phyloP scores from a whole-genome alignment of 495 filamentous ascomycete species.

The Neurospora sp. region DNA sequence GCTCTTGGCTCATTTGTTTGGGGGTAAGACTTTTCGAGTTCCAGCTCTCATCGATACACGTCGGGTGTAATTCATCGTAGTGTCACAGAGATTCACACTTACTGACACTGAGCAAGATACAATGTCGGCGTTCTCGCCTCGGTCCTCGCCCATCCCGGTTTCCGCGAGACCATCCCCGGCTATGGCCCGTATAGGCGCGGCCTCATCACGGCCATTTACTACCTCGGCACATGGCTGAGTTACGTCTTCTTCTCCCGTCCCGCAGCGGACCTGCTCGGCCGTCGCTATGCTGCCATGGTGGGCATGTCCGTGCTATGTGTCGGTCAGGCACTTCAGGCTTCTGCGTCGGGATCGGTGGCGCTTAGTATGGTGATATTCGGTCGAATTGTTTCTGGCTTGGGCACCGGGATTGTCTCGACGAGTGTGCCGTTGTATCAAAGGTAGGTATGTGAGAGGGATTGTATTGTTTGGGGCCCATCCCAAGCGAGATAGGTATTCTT shows the following conservation, averaged over 20 bases:
- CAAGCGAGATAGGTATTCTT: neutral
- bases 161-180: constrained; percentile 31
- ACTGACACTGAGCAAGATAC: constrained; percentile 29
- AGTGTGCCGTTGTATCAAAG: constrained; percentile 49
- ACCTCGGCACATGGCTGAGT: constrained; percentile 44
- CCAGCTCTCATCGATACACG: neutral
- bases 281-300: constrained; percentile 37
- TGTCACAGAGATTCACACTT: neutral
- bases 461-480: neutral
- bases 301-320: constrained; percentile 36
- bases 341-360: constrained; percentile 29
- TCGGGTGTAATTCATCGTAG: neutral
- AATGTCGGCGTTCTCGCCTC: constrained; percentile 48
- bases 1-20: constrained; percentile 49
- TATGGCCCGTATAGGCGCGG: constrained; percentile 35
- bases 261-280: constrained; percentile 36
- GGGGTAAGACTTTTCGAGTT: constrained; percentile 32
- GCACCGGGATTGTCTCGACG: constrained; percentile 42
- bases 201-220: constrained; percentile 47
- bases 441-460: constrained; percentile 28
- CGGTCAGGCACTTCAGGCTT: constrained; percentile 36
- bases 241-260: constrained; percentile 45
- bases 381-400: constrained; percentile 41
- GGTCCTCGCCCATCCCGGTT: constrained; percentile 44
- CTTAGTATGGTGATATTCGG: constrained; percentile 43